phyloP scores from a whole-genome alignment of 257 asterid species.

The Gynochthodes officinalis region DNA sequence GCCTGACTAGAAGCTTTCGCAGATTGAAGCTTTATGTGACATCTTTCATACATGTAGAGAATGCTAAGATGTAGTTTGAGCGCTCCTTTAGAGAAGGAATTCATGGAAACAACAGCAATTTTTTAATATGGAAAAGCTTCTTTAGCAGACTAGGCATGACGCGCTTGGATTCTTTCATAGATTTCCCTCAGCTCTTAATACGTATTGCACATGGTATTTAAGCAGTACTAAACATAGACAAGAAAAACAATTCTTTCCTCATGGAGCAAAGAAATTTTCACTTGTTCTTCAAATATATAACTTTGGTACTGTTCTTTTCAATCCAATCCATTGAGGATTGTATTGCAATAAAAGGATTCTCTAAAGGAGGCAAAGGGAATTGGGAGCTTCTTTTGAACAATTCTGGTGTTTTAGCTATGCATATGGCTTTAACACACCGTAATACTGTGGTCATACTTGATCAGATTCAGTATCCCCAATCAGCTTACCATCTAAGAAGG shows the following conservation, averaged over 20 bases:
- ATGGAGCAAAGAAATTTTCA: constrained; percentile 25
- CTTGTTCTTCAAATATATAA: constrained; percentile 18
- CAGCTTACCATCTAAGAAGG: constrained; percentile 33
- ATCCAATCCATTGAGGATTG: constrained; percentile 2
- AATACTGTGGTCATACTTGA: constrained; percentile 58
- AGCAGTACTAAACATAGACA: neutral
- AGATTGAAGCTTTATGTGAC: constrained; percentile 2
- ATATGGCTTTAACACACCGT: constrained; percentile 59
- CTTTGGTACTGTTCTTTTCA: constrained; percentile 11
- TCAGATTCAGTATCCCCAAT: constrained; percentile 31
- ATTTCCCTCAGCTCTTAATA: neutral
- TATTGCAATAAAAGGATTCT: constrained; percentile 2
- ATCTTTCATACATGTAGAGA: neutral
- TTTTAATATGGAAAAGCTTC: neutral
- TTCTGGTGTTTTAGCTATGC: constrained; percentile 66
- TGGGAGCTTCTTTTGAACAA: constrained; percentile 50
- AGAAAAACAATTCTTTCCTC: neutral
- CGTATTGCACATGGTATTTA: neutral
- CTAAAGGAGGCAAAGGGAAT: constrained; percentile 27
- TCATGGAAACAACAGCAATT: neutral
- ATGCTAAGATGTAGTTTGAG: neutral
- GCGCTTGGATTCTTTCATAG: neutral
- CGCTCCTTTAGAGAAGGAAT: constrained; percentile 1
- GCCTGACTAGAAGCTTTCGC: neutral
- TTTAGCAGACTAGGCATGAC: neutral